Evolutionary conservation across 1,284 basidiomycete genomes (phyloP), one percentile per base, ranked within the genome.

Genomic region (Ustilago xerochloae): DNA sequence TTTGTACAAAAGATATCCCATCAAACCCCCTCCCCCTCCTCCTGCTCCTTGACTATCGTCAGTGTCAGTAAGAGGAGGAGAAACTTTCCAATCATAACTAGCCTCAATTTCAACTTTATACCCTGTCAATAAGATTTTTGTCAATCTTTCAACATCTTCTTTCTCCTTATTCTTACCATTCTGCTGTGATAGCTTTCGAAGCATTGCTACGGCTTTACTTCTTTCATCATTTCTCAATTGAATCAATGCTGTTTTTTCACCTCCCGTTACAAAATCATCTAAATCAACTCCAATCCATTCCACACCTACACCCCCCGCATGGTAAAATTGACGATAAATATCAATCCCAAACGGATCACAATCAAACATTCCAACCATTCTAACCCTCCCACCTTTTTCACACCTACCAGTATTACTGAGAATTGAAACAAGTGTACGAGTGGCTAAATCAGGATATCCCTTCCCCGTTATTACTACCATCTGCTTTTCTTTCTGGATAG

Each of bases 41-140:
- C n/a, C 36, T n/a, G n/a, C n/a, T n/a, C n/a, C n/a, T n/a, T n/a
- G n/a, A n/a, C n/a, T n/a, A n/a, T n/a, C n/a, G n/a, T n/a, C n/a
- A n/a, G n/a, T n/a, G n/a, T n/a, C n/a, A n/a, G n/a, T n/a, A n/a
- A n/a, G n/a, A 6, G 13, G 41, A 16, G 4, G 20, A 4, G 30
- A 3, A 15, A 6, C 39, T 15, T n/a, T n/a, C n/a, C 50, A 70
- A 4, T 51, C 39, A 48, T 72, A 76, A 13, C 71, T 47, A 15
- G 74, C 69, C 30, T 81, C 77, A 9, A 81, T 59, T 51, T 81
- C 77, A 18, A 70, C 73, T 46, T 79, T 79, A 61, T 77, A 76
- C 0, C 77, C 75, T 0, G 16, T 13, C 22, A 75, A 53, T 6
- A 81, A 61, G 53, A 76, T 74, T 2, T 33, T 16, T 15, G 70